Evolutionary conservation across 257 asterid species (phyloP).

Genomic region (Solanum boliviense): DNA sequence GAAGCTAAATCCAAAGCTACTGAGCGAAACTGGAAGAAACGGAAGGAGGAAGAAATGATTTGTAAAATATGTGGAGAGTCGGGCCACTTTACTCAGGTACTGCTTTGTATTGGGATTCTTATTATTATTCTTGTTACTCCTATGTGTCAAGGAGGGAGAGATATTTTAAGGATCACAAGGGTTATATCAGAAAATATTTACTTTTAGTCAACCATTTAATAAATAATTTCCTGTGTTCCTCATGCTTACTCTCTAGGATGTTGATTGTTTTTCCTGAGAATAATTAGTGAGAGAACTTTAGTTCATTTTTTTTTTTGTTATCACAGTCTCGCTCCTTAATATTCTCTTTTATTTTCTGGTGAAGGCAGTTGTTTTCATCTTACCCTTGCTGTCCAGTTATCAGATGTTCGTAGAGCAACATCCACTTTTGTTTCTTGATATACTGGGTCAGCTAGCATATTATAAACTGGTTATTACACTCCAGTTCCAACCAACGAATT

Average conservation of each 20-base stretch:
- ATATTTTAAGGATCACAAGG: neutral
- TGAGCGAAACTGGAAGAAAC: constrained; percentile 96
- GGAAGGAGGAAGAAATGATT: constrained; percentile 95
- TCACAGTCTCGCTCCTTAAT: neutral
- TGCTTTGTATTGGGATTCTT: neutral
- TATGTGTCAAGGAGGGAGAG: neutral
- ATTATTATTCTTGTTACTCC: neutral
- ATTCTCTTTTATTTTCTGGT: neutral
- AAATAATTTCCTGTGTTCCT: neutral
- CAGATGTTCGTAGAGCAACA: neutral
- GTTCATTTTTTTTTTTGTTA: neutral
- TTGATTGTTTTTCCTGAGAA: neutral
- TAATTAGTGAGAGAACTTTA: neutral
- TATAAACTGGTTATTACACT: neutral
- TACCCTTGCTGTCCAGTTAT: neutral
- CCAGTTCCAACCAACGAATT: neutral
- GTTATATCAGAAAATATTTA: neutral
- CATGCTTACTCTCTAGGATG: neutral
- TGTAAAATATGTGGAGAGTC: constrained; percentile 98
- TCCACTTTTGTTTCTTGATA: neutral
- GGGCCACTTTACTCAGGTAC: constrained; percentile 95
- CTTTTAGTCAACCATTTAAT: neutral
- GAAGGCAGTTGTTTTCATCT: neutral
- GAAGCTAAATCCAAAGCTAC: constrained; percentile 99
- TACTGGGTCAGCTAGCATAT: neutral